A percentile compares a stretch with the other conserved stretches of the same genome.
These are phyloP conservation scores for Phragmites australis DNA, from an alignment of 176 grass and related monocot genomes.

Conservation along the genomic window DNA sequence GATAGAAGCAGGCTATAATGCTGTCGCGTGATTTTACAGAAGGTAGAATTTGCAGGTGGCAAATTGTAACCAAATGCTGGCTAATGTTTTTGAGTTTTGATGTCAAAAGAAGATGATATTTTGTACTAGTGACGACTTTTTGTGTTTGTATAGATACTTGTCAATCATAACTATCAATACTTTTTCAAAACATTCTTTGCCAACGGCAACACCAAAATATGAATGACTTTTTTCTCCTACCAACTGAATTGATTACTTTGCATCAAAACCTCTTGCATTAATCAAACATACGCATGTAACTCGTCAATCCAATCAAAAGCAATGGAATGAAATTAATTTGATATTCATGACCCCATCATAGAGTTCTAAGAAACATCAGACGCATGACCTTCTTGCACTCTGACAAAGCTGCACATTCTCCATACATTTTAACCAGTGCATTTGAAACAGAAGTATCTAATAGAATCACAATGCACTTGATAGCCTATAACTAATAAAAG, in stretches of 20 bases:
- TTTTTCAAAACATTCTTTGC: constrained; percentile 10
- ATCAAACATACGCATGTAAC: constrained; percentile 33
- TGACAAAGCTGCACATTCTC: too few species aligned
- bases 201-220: not conserved
- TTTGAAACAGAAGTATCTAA: too few species aligned
- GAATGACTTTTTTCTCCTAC: not conserved
- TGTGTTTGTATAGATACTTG: not conserved
- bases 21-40: not conserved
- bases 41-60: not conserved
- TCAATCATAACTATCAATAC: not conserved
- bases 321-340: constrained; percentile 63
- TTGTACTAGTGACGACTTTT: not conserved
- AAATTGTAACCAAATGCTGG: not conserved
- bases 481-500: too few species aligned
- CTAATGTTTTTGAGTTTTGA: not conserved
- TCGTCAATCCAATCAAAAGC: constrained; percentile 98
- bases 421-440: too few species aligned
- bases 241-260: constrained; percentile 5
- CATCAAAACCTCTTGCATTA: not conserved
- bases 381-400: too few species aligned
- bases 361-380: too few species aligned
- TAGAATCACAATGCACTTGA: too few species aligned
- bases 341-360: too few species aligned
- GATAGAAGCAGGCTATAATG: not conserved
- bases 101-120: not conserved